phyloP scores from a whole-genome alignment of 495 filamentous ascomycete genomes.

The Aspergillus biplanus region DNA sequence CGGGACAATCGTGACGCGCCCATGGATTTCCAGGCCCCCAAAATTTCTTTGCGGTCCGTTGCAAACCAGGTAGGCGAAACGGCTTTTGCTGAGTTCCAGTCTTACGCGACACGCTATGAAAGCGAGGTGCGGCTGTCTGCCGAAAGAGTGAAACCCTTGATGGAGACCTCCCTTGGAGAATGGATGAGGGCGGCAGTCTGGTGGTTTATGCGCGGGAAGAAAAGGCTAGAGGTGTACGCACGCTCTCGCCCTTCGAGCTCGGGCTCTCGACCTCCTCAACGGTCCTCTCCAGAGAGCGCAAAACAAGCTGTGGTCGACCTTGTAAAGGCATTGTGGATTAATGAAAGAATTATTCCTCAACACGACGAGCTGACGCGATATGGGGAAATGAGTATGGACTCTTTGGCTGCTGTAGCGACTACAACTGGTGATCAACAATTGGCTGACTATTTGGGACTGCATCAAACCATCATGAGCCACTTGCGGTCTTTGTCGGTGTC shows the following conservation, averaged over 20 bases:
- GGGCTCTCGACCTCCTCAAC: conserved; percentile 22
- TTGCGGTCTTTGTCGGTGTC: conserved; percentile 75
- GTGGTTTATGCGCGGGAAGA: conserved; percentile 86
- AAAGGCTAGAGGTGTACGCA: conserved; percentile 70
- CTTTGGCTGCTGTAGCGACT: conserved; percentile 44
- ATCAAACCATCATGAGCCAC: conserved; percentile 60
- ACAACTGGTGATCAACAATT: conserved; percentile 52
- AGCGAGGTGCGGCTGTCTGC: conserved; percentile 71
- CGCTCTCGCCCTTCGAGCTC: conserved; percentile 60
- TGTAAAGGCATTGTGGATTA: conserved; percentile 82
- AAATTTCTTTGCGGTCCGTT: conserved; percentile 42
- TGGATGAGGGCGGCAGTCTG: conserved; percentile 74
- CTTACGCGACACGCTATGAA: conserved; percentile 66
- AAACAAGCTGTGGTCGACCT: conserved; percentile 78
- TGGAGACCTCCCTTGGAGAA: conserved; percentile 60
- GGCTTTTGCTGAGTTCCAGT: conserved; percentile 68
- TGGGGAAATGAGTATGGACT: conserved; percentile 48
- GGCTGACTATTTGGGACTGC: conserved; percentile 53
- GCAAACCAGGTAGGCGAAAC: conserved; percentile 58
- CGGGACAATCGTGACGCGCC: conserved; percentile 28
- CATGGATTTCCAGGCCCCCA: conserved; percentile 40
- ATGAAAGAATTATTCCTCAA: conserved; percentile 61
- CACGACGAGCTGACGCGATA: conserved; percentile 56
- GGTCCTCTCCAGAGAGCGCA: conserved; percentile 27
- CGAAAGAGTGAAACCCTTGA: conserved; percentile 67